A percentile compares a stretch with the other conserved stretches of the same genome.
Evolutionary conservation across 2,329 filamentous ascomycete species (phyloP).

Genomic region (Pyrenochaeta sp.): DNA sequence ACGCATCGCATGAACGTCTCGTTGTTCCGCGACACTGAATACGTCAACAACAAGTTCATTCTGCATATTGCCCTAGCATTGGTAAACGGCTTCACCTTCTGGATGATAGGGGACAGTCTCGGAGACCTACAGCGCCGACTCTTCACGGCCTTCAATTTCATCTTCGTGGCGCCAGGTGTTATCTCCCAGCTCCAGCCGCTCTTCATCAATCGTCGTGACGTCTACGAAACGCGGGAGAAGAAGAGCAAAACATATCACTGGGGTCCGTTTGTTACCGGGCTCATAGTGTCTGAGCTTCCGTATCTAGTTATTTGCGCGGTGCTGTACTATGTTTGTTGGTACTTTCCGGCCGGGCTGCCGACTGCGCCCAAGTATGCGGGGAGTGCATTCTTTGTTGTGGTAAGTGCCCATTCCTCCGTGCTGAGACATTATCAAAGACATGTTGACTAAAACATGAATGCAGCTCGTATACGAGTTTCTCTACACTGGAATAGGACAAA

Average conservation of each 20-base stretch:
- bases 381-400: conserved; percentile 41
- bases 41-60: conserved; percentile 23
- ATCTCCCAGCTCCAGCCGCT: conserved; percentile 50
- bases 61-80: conserved; percentile 18
- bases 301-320: conserved; percentile 68
- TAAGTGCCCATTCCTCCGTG: no score
- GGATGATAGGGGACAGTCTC: conserved; percentile 18
- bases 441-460: no score
- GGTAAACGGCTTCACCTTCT: conserved; percentile 28
- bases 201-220: conserved; percentile 50
- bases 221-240: conserved; percentile 66
- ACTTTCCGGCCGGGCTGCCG: conserved; percentile 59
- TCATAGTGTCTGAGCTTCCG: conserved; percentile 73
- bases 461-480: conserved; percentile 61
- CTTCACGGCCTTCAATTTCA: conserved; percentile 59
- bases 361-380: conserved; percentile 62
- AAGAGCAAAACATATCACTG: conserved; percentile 75
- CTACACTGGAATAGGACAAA: conserved; percentile 62
- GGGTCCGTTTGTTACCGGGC: conserved; percentile 73
- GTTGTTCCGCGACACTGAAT: conserved; percentile 19
- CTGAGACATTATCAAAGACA: no score
- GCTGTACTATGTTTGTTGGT: conserved; percentile 71
- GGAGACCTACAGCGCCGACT: conserved; percentile 51
- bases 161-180: conserved; percentile 48
- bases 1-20: conserved; percentile 17